These are phyloP conservation scores for Diplodia scrobiculata DNA, from an alignment of 2,329 filamentous ascomycete genomes.

Conservation along the genomic window DNA sequence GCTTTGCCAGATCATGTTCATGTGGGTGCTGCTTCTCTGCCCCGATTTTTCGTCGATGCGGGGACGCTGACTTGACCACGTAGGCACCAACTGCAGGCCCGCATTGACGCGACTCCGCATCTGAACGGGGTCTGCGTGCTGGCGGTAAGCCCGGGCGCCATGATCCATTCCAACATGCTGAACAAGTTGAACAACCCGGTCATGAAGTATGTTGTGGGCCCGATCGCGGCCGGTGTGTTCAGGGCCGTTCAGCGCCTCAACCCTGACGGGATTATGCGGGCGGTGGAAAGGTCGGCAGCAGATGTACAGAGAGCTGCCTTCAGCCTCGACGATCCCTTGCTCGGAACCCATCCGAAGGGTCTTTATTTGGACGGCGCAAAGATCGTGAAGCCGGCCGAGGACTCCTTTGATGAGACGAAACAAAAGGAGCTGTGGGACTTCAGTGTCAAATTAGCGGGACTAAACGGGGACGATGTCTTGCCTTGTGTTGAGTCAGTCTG, in stretches of 20 bases:
- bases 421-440: constrained; percentile 15
- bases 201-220: neutral
- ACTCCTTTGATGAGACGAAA: neutral
- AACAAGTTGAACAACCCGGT: neutral
- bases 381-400: neutral
- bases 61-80: neutral
- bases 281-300: constrained; percentile 8
- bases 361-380: constrained; percentile 18
- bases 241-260: neutral
- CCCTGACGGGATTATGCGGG: constrained; percentile 9
- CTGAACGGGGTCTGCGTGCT: constrained; percentile 3
- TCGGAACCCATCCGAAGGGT: constrained; percentile 4
- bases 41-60: neutral
- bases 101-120: neutral
- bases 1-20: constrained; percentile 20
- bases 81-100: constrained; percentile 7
- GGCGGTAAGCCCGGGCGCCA: constrained; percentile 5
- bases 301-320: constrained; percentile 19
- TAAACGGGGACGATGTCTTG: no score
- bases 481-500: no score
- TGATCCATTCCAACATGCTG: constrained; percentile 7
- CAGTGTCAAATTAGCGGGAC: neutral
- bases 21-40: neutral
- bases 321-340: neutral
- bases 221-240: neutral